phyloP scores from a whole-genome alignment of 345 rosid genomes.

The Eucalyptus fibrosa region DNA sequence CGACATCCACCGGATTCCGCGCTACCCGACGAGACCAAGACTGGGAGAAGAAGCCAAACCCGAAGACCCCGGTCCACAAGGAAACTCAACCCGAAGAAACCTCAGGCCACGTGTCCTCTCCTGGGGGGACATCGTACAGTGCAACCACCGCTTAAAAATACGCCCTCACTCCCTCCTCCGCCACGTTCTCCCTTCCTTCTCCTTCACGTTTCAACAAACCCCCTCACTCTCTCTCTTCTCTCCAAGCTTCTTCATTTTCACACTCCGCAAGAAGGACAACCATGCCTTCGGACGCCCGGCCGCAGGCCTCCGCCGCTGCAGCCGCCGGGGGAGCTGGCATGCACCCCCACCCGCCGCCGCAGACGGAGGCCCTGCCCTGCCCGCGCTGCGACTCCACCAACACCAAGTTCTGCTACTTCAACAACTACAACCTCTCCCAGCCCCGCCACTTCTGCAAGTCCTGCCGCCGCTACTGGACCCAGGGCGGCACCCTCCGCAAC shows the following conservation, averaged over 20 bases:
- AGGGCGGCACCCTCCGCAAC: conserved; percentile 59
- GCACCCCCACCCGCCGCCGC: conserved; percentile 11
- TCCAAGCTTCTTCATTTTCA: not conserved
- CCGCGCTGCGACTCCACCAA: conserved; percentile 42
- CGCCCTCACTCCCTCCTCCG: not conserved
- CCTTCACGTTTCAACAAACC: not conserved
- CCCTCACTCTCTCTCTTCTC: not conserved
- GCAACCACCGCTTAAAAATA: not conserved
- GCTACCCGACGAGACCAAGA: not conserved
- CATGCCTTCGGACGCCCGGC: conserved; percentile 18
- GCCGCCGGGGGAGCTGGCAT: not conserved
- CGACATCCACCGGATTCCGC: not conserved
- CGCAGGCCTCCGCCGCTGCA: not conserved
- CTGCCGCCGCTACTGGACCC: conserved; percentile 72
- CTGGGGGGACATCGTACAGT: not conserved
- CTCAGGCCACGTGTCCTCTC: not conserved
- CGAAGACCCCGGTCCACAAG: not conserved
- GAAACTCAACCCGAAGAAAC: not conserved
- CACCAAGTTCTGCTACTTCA: conserved; percentile 66
- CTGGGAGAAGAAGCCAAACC: not conserved
- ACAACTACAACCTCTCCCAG: conserved; percentile 57
- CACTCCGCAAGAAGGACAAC: not conserved
- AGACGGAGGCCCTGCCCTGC: conserved; percentile 28
- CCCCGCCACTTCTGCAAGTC: conserved; percentile 65
- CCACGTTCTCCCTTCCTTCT: not conserved